Base-by-base conservation (phyloP, 108 stramenopile species). In the Cylindrotheca fusiformis region DNA sequence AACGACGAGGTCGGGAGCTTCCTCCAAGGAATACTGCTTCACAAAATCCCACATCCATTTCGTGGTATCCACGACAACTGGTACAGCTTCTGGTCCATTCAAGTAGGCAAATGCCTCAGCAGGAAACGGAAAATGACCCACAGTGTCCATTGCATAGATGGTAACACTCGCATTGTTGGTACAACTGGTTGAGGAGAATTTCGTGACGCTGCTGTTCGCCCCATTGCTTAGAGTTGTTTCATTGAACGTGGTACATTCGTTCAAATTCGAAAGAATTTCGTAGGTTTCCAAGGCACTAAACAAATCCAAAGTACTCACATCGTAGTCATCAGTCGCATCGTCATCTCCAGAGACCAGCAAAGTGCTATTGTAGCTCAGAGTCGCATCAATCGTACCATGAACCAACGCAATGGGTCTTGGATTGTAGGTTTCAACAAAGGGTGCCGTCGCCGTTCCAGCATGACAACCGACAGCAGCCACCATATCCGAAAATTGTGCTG, bases 391-490 rank as follows among this genome's bases (percentile, higher is more conserved):
- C 58, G 18, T 54, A 4, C 67, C 67, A 12, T 61, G 58, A 55
- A 51, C 59, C 48, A 74, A 4, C 45, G n/a, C 45, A 20, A 49
- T 61, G 2, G 66, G 66, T 18, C 33, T 33, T 1, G 65, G 66
- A 25, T 18, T 33, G 47, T 68, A 74, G n/a, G 58, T 14, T 0
- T 28, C 18, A 21, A 66, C 32, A 53, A 55, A 47, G 21, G 41
- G 48, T 8, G 64, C 49, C 2, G 66, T 0, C 4, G 32, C 3
- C 21, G 54, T 50, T 57, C 69, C 72, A 0, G 72, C 46, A 45
- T 68, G 67, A 48, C 72, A 74, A 32, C 55, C 59, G 18, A 74
- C 66, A 12, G 66, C 72, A 2, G 72, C 66, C 20, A 74, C 54
- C 19, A 63, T 19, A 22, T 74, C 66, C 21, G 72, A 74, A 32